Percentiles rank a stretch among this genome's conserved stretches.
Evolutionary conservation across 768 basidiomycete species (phyloP).

Genomic region (Podaxis sp.): DNA sequence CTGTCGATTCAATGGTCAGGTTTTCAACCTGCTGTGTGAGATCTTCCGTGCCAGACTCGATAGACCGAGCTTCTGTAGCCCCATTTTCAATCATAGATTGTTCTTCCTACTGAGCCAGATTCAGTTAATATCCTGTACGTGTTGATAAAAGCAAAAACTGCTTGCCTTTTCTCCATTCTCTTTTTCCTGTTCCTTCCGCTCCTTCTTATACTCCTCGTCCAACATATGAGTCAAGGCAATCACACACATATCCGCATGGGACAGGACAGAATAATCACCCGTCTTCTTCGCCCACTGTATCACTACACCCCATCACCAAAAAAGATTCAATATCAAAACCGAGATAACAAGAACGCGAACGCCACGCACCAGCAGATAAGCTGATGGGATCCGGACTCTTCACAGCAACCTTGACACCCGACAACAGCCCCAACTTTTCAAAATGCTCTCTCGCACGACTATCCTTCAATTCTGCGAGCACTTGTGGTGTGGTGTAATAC

Average conservation of each 20-base stretch:
- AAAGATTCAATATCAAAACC: neutral
- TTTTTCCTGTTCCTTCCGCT: slow-evolving; percentile 29
- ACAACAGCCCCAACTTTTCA: slow-evolving; percentile 68
- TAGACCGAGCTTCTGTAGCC: neutral
- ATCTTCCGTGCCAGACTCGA: neutral
- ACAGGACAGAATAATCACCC: slow-evolving; percentile 92
- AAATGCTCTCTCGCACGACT: slow-evolving; percentile 85
- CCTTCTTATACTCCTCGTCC: slow-evolving; percentile 50
- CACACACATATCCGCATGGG: slow-evolving; percentile 86
- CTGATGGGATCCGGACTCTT: slow-evolving; percentile 69
- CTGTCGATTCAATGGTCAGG: slow-evolving; percentile 2
- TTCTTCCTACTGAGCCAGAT: slow-evolving; percentile 30
- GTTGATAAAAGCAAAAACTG: neutral
- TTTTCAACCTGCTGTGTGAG: slow-evolving; percentile 2
- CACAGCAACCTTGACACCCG: slow-evolving; percentile 74
- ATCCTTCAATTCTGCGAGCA: slow-evolving; percentile 88
- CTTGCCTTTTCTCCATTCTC: slow-evolving; percentile 25
- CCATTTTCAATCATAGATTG: neutral
- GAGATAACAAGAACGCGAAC: neutral
- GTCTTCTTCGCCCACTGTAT: slow-evolving; percentile 93
- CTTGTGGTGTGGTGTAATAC: slow-evolving; percentile 88
- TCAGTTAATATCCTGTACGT: slow-evolving; percentile 13
- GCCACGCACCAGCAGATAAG: slow-evolving; percentile 54
- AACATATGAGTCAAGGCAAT: slow-evolving; percentile 85
- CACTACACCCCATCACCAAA: slow-evolving; percentile 45